phyloP scores from a whole-genome alignment of 23 red algal species.

The Gracilariopsis chorda region DNA sequence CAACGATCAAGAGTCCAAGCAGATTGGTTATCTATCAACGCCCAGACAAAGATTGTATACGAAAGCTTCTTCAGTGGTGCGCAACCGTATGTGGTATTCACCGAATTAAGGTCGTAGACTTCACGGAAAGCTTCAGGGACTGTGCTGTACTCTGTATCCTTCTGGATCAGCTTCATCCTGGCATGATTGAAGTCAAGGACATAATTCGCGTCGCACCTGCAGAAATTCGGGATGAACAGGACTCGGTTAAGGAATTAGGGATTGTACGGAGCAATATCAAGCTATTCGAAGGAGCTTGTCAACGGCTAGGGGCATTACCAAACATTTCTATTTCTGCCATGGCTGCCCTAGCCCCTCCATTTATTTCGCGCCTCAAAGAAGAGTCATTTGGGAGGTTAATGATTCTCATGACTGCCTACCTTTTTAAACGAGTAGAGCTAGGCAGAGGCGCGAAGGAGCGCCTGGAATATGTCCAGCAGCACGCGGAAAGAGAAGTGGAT shows the following conservation, averaged over 20 bases:
- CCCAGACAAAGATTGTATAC: not conserved
- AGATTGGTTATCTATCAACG: constrained; percentile 20
- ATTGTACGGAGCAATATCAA: constrained; percentile 51
- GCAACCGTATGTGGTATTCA: constrained; percentile 29
- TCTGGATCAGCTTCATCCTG: constrained; percentile 32
- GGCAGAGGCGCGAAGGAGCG: not conserved
- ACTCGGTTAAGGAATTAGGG: not conserved
- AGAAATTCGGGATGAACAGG: not conserved
- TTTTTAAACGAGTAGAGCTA: not conserved
- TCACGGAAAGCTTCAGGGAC: constrained; percentile 65
- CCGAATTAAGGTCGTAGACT: constrained; percentile 37
- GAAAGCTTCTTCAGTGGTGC: constrained; percentile 24
- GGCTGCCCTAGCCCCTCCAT: not conserved
- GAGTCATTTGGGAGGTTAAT: constrained; percentile 51
- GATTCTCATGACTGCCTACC: constrained; percentile 24
- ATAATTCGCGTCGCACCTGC: constrained; percentile 1
- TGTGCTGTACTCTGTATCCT: constrained; percentile 32
- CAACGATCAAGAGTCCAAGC: constrained; percentile 23
- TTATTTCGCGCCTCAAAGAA: constrained; percentile 6
- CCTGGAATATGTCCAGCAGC: not conserved
- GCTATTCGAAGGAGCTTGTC: not conserved
- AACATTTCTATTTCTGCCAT: constrained; percentile 28
- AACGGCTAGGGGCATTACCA: constrained; percentile 9
- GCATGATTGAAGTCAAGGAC: not conserved
- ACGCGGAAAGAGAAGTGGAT: not conserved